Percentiles rank a stretch among this genome's conserved stretches.
Conservation (phyloP, 2,329 filamentous ascomycete genomes). For the Pseudogymnoascus sp. region DNA sequence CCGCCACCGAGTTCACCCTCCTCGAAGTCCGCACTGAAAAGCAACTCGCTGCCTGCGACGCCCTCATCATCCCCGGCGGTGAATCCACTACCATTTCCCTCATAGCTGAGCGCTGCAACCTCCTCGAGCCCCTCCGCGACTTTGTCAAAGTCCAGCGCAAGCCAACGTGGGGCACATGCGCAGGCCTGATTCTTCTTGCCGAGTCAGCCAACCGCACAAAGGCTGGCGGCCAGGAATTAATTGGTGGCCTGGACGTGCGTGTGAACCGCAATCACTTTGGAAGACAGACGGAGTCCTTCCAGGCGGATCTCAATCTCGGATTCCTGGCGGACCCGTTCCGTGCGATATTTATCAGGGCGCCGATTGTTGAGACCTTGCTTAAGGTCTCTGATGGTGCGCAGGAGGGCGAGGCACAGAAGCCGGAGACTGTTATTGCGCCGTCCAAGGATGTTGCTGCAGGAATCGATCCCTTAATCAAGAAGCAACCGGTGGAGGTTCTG, state of each 20-base stretch:
- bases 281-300: conserved; percentile 85
- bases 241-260: conserved; percentile 82
- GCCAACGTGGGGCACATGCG: conserved; percentile 93
- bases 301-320: conserved; percentile 63
- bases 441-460: conserved; percentile 19
- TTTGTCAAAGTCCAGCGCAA: conserved; percentile 81
- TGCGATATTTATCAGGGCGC: conserved; percentile 88
- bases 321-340: conserved; percentile 65
- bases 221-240: conserved; percentile 82
- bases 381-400: conserved; percentile 30
- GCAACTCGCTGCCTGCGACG: conserved; percentile 68
- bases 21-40: conserved; percentile 67
- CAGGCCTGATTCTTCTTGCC: conserved; percentile 83
- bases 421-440: conserved; percentile 29
- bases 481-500: conserved; percentile 40
- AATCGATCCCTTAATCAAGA: conserved; percentile 18
- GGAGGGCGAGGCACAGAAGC: conserved; percentile 36
- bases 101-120: conserved; percentile 70
- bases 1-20: conserved; percentile 12
- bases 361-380: conserved; percentile 80
- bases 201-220: conserved; percentile 85
- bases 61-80: conserved; percentile 82
- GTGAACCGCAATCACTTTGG: conserved; percentile 96
- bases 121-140: conserved; percentile 75
- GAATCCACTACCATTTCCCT: conserved; percentile 92